Base-by-base conservation (phyloP, 768 basidiomycete genomes). In the Macrolepiota fuliginosa region DNA sequence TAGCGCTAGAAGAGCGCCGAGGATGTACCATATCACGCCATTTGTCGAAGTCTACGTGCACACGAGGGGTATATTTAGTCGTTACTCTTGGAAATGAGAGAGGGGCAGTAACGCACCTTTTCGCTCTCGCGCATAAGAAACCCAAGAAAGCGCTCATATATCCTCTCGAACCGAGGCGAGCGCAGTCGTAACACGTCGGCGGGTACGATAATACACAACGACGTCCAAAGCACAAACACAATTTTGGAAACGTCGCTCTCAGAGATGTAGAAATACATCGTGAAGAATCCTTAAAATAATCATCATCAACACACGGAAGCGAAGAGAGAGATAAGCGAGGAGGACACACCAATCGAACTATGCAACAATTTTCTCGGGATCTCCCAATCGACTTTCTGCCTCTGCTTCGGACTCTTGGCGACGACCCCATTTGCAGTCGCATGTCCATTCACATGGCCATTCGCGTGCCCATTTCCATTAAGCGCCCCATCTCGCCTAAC, bases 41-140 rank as follows among this genome's bases (percentile, higher is more conserved):
- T 97, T 96, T 10, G 88, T 82, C 32, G 83, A 77, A 70, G 85
- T 79, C 86, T 92, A 64, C 32, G 36, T 10, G 12, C 39, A 3
- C 12, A 25, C 19, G n/a, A n/a, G n/a, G 29, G 29, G 3, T 12
- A 53, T 17, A 60, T 57, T 52, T 59, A 64, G 37, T 53, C 1
- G 55, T 35, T 24, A 53, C n/a, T 15, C 27, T 42, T 13, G 27
- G 17, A 6, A 46, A 32, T 47, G 15, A 42, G 55, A 15, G 25
- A n/a, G 37, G 24, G 59, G 47, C n/a, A 24, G 40, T 6, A 22
- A 65, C 79, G 56, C 66, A 89, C 90, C 77, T 85, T 88, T 78
- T 96, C 94, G 64, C 85, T 86, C 64, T 96, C 92, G 10, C 95
- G 84, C 95, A 96, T 96, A 54, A 96, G 81, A 67, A 91, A 87